phyloP scores from a whole-genome alignment of 164 flowering plant species.

The Taxillus chinensis region DNA sequence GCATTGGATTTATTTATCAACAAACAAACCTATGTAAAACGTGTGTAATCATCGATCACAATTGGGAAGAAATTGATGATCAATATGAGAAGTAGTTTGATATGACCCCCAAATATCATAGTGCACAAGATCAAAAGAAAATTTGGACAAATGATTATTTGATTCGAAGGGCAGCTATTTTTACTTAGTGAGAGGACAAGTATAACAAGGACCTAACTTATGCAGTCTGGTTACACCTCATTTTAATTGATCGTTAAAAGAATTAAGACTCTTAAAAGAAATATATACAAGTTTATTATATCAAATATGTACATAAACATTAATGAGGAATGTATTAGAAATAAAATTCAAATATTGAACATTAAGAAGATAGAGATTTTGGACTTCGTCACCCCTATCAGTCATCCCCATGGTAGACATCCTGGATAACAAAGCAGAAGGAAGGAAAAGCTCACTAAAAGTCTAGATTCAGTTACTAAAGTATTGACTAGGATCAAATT shows the following conservation, averaged over 20 bases:
- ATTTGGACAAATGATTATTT: not conserved
- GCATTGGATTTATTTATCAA: not conserved
- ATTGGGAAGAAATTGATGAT: not conserved
- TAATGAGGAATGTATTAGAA: not conserved
- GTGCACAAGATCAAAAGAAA: constrained; percentile 1
- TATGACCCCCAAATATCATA: constrained; percentile 4
- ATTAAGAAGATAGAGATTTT: not conserved
- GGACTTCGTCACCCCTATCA: constrained; percentile 1
- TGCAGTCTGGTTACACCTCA: not conserved
- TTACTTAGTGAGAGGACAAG: not conserved
- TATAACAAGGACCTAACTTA: not conserved
- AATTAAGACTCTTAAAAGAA: not conserved
- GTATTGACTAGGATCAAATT: not conserved
- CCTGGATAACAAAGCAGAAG: constrained; percentile 1
- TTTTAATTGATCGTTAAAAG: not conserved
- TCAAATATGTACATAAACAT: too few species aligned
- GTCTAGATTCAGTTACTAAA: not conserved
- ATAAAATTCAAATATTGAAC: not conserved
- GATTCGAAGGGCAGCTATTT: constrained; percentile 1
- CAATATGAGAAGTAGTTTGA: not conserved
- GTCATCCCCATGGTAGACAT: constrained; percentile 1
- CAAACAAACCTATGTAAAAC: constrained; percentile 1
- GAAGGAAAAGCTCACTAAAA: not conserved
- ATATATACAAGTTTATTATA: not conserved
- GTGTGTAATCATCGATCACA: not conserved